Base-by-base conservation (phyloP, 1,284 basidiomycete genomes). In the Ceratobasidium sp. region DNA sequence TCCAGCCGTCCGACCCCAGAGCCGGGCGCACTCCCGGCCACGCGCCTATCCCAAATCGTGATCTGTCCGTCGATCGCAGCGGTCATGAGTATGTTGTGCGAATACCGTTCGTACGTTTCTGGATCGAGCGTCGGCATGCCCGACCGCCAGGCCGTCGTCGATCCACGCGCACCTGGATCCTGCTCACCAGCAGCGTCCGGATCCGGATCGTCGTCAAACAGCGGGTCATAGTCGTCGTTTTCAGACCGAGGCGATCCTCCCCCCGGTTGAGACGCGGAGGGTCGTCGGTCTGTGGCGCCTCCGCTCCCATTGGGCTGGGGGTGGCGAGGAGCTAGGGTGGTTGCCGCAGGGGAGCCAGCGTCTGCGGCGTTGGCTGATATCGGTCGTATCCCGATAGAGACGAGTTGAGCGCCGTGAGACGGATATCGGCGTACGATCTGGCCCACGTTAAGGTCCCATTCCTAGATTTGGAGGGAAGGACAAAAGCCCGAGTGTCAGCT, bases 391-490 rank as follows among this genome's bases (percentile, higher is more conserved):
- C 93, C 91, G 57, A 99, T 86, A 15, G 92, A 91, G 2, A 95
- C 92, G 13, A 99, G 90, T 83, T 99, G 97, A 1, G 96, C 92
- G 38, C 93, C 92, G 82, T 98, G 96, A 0, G 93, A 90, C 0
- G 90, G 91, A 82, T 95, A 99, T 54, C 89, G 91, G 61, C 96
- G 91, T 5, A 93, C 89, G 46, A 88, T 87, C 81, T 95, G 90
- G 0, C 98, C 98, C 0, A 94, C 97, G 82, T 99, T 95, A 66
- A 99, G 88, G 85, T 99, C 97, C 97, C 98, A 99, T 91, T 98
- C 94, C 95, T 98, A 83, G 20, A 40, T 33, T 33, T 33, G 33
- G 33, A 38, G 20, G 44, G 5, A 20, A 28, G 15, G 44, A 28
- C 15, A 57, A 52, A 75, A 33, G 33, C 33, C 33, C 33, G 33